Percentiles rank a stretch among this genome's conserved stretches.
Evolutionary conservation across 2,329 filamentous ascomycete species (phyloP).

Genomic region (Stagonosporopsis rhizophila): DNA sequence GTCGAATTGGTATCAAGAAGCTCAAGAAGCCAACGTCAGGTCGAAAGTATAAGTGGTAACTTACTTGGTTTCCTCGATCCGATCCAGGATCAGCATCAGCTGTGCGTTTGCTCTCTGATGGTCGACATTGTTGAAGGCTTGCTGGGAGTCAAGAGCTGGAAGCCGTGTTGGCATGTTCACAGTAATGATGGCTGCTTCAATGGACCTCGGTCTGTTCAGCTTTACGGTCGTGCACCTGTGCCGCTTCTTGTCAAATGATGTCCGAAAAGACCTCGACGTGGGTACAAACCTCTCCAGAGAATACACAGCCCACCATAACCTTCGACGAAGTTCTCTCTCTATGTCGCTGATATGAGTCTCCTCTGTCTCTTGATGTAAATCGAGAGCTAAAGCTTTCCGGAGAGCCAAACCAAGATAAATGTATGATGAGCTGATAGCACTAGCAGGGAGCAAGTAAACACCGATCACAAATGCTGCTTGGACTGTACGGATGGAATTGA

Average conservation of each 20-base stretch:
- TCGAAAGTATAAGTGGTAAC: background rate
- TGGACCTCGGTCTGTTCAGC: slow-evolving; percentile 3
- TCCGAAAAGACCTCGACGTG: no score
- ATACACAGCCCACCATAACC: slow-evolving; percentile 11
- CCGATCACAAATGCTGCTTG: slow-evolving; percentile 11
- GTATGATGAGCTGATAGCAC: slow-evolving; percentile 12
- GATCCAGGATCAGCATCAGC: slow-evolving; percentile 11
- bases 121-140: slow-evolving; percentile 8
- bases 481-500: slow-evolving; percentile 10
- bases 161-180: background rate
- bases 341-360: background rate
- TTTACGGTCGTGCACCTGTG: slow-evolving; percentile 4
- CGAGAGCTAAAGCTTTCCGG: slow-evolving; percentile 6
- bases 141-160: background rate
- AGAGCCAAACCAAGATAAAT: slow-evolving; percentile 11
- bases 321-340: slow-evolving; percentile 7
- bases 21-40: no score
- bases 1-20: no score
- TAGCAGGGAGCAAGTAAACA: slow-evolving; percentile 5
- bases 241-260: background rate
- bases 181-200: background rate
- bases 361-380: slow-evolving; percentile 7
- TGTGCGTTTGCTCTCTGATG: slow-evolving; percentile 10
- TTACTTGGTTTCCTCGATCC: slow-evolving; percentile 2
- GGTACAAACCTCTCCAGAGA: slow-evolving; percentile 2